phyloP scores from a whole-genome alignment of 2,329 filamentous ascomycete species.

The Ophiostoma tasmaniense region DNA sequence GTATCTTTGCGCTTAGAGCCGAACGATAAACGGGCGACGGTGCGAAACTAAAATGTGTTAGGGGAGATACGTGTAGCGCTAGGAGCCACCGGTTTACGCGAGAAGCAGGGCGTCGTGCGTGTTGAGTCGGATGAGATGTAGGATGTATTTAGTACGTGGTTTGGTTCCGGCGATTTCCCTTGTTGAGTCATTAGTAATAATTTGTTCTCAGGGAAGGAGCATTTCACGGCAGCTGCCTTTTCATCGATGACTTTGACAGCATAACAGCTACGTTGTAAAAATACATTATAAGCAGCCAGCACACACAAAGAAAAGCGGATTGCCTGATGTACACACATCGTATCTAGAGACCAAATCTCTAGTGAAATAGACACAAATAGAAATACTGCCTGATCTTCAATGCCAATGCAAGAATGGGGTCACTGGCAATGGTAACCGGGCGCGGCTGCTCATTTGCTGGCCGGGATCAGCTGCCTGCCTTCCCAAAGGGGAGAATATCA shows the following conservation, averaged over 20 bases:
- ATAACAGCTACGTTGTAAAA: too few species aligned
- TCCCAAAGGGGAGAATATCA: slow-evolving; percentile 3
- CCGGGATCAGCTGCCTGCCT: background rate
- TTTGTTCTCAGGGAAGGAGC: too few species aligned
- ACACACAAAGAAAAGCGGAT: too few species aligned
- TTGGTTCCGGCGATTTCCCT: too few species aligned
- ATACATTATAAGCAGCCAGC: too few species aligned
- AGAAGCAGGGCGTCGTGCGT: background rate
- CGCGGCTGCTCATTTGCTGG: slow-evolving; percentile 2
- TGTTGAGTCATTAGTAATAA: too few species aligned
- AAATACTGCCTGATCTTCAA: slow-evolving; percentile 1
- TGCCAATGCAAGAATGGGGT: background rate
- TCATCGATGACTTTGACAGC: too few species aligned
- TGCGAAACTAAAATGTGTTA: background rate
- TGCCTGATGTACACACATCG: too few species aligned
- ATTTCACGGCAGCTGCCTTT: too few species aligned
- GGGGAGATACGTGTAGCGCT: background rate
- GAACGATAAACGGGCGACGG: background rate
- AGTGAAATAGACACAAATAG: background rate
- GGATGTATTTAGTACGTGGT: too few species aligned
- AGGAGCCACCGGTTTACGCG: background rate
- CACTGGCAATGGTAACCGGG: background rate
- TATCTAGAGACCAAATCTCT: background rate
- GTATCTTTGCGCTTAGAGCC: background rate
- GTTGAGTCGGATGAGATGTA: too few species aligned